Percentiles rank a stretch among this genome's conserved stretches.
phyloP scores from a whole-genome alignment of 495 filamentous ascomycete species.

The Penicillium canariense region DNA sequence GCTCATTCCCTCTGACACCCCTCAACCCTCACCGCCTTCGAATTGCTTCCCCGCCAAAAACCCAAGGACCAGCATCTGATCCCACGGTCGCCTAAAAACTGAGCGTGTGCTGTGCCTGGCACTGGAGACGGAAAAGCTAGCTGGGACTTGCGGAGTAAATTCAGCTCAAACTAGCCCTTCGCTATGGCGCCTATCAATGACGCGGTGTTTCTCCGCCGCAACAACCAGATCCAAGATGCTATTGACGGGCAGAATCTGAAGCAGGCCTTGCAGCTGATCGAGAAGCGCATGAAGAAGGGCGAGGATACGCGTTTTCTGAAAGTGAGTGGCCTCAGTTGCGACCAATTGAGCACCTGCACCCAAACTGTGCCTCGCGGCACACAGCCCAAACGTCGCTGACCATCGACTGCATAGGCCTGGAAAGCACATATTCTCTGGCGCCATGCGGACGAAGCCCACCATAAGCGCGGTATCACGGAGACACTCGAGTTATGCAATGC shows the following conservation, averaged over 20 bases:
- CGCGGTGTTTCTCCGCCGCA: conserved; percentile 51
- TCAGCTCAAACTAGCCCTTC: background rate
- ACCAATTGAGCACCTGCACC: background rate
- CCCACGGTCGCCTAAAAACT: background rate
- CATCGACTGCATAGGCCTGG: conserved; percentile 38
- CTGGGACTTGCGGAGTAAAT: background rate
- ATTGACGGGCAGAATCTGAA: conserved; percentile 56
- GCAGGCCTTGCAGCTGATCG: conserved; percentile 57
- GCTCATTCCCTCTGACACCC: background rate
- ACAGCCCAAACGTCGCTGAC: background rate
- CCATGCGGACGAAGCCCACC: conserved; percentile 44
- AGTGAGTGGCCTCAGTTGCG: conserved; percentile 17
- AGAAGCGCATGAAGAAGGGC: conserved; percentile 60
- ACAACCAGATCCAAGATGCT: conserved; percentile 57
- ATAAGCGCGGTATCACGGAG: conserved; percentile 45
- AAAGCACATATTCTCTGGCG: conserved; percentile 51
- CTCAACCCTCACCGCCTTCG: conserved; percentile 25
- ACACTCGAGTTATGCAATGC: conserved; percentile 45
- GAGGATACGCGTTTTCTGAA: conserved; percentile 48
- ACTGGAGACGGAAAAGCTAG: conserved; percentile 23
- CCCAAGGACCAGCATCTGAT: conserved; percentile 9
- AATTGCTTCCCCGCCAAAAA: conserved; percentile 30
- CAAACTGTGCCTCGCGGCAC: background rate
- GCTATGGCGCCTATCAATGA: conserved; percentile 39
- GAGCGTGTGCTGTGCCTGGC: conserved; percentile 30